A percentile compares a stretch with the other conserved stretches of the same genome.
Conservation (phyloP, 2,329 filamentous ascomycete species). For the Neofusicoccum laricinum region DNA sequence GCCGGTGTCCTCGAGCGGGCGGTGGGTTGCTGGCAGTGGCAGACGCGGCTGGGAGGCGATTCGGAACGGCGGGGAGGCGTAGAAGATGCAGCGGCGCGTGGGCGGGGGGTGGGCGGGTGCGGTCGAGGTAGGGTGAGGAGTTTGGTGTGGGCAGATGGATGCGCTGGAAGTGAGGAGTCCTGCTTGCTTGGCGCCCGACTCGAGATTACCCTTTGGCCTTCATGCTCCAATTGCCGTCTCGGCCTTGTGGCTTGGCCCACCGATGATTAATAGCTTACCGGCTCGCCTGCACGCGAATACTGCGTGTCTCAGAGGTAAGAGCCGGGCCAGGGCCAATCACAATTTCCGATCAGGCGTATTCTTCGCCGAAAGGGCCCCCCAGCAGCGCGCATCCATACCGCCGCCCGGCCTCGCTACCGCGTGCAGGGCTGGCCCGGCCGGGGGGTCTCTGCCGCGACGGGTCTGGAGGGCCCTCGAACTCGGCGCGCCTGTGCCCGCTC, state of each 20-base stretch:
- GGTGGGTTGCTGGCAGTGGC: background rate
- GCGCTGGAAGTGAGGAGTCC: conserved; percentile 16
- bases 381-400: background rate
- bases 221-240: conserved; percentile 5
- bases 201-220: conserved; percentile 11
- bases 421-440: background rate
- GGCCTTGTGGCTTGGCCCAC: conserved; percentile 12
- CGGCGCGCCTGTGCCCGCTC: background rate
- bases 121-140: conserved; percentile 5
- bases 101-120: conserved; percentile 10
- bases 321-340: background rate
- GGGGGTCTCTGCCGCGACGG: background rate
- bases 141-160: conserved; percentile 3
- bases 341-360: conserved; percentile 7
- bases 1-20: conserved; percentile 8
- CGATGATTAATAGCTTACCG: conserved; percentile 16
- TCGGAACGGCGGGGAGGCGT: conserved; percentile 1
- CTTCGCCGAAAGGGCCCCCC: background rate
- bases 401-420: conserved; percentile 1
- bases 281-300: conserved; percentile 3
- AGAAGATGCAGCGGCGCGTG: conserved; percentile 15
- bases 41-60: background rate
- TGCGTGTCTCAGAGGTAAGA: conserved; percentile 10
- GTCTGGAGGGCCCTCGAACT: background rate
- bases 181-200: conserved; percentile 13